Evolutionary conservation across 2,329 filamentous ascomycete genomes (phyloP), one percentile per base, ranked within the genome.

Genomic region (Fusarium metavorans): DNA sequence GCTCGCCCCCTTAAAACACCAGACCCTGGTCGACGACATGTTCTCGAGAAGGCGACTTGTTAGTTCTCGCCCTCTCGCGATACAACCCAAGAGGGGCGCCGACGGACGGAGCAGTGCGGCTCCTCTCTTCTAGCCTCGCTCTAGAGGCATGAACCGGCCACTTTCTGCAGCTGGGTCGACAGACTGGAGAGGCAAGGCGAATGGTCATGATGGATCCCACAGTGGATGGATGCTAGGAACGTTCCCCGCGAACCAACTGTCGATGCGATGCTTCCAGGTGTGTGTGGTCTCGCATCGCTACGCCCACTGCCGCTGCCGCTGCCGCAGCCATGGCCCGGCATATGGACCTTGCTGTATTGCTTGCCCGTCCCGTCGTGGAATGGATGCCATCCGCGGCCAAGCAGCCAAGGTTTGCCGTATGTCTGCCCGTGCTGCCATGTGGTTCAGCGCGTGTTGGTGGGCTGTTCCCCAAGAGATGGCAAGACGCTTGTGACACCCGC

Each of bases 1-100:
- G 18, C 39, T 41, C 18, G 25, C 37, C 71, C 72, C 72, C 72
- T 72, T 74, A 70, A 74, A 74, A 74, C 72, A 66, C 72, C 35
- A 60, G 14, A 37, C 52, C 37, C 34, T 14, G 48, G 37, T 45
- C 20, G 52, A 59, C 45, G 18, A 70, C 37, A 63, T 35, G 27
- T 60, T 52, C 66, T 56, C 27, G 54, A 43, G 39, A 61, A 61
- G 18, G 43, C 41, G 39, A 61, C 39, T 25, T 27, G 30, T 32
- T 34, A 61, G 39, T n/a, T 45, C 50, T 20, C 9, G 13, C 32
- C 41, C 57, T 52, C 62, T 32, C 66, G 45, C 56, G 45, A 65
- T 74, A 16, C 67, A 20, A 74, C 67, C 34, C 50, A 74, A 60
- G 59, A 64, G 61, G 50, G 35, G 34, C 41, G 8, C 32, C 16